Evolutionary conservation across 1,284 basidiomycete genomes (phyloP), one percentile per base, ranked within the genome.

Genomic region (Rhodotorula sp.): DNA sequence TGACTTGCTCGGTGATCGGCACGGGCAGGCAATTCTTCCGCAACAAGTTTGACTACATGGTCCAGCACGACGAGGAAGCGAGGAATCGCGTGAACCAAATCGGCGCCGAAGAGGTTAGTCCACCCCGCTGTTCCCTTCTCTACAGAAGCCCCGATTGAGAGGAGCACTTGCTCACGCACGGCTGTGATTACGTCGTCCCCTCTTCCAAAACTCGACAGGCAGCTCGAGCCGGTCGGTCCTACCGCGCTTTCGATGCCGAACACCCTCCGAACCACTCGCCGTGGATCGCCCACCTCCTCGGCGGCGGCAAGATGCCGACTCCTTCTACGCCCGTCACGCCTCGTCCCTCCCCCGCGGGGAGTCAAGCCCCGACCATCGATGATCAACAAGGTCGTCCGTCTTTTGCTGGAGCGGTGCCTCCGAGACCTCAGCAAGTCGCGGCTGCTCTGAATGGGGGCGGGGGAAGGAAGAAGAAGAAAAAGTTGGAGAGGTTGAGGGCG

Each of bases 21-120:
- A 6, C 29, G 5, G 4, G 10, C 67, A 91, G 90, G 78, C 84
- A 87, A 77, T 92, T 91, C 81, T 92, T 93, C 79, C 87, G 87
- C 3, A 85, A 84, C 76, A 88, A 87, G 78, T 92, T 92, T 78
- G 84, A 87, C 68, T 84, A 90, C 79, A 85, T 92, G 63, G 83
- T 93, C 60, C 83, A 86, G 70, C 83, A 85, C 29, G 83, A 86
- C 75, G 81, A 69, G 16, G 47, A 64, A 2, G 77, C 74, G 15
- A 65, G 77, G 5, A 77, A 78, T 43, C 76, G 80, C 1, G 74
- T 81, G 56, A 74, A 78, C 51, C 79, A 81, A 31, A 74, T 82
- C 52, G 81, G 82, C 49, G 77, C 74, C 18, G 75, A 78, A n/a
- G 75, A 77, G 68, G 79, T 80, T 46, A 65, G 56, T 31, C 26